Evolutionary conservation across 345 rosid species (phyloP).

Genomic region (Eutrema japonicum): DNA sequence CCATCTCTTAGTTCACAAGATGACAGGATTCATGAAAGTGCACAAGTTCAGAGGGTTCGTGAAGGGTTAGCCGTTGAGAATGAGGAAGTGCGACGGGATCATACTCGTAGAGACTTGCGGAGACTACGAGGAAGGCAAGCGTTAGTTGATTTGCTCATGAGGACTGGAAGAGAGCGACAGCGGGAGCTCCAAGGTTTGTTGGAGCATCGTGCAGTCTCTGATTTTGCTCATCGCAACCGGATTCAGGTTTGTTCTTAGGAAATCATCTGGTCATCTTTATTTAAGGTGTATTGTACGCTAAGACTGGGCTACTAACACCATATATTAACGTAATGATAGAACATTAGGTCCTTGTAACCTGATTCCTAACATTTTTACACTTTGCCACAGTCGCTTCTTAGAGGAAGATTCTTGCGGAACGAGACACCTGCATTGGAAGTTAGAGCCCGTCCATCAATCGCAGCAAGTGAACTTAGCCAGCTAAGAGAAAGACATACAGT

Average conservation of each 20-base stretch:
- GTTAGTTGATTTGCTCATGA: constrained; percentile 18
- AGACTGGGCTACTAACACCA: constrained; percentile 11
- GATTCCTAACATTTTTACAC: not conserved
- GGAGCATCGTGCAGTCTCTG: constrained; percentile 28
- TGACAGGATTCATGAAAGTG: not conserved
- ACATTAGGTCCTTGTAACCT: constrained; percentile 4
- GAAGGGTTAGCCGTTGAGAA: not conserved
- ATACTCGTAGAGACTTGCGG: constrained; percentile 15
- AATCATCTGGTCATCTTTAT: not conserved
- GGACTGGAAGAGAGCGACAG: constrained; percentile 20
- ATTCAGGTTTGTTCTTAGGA: constrained; percentile 12
- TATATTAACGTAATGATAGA: not conserved
- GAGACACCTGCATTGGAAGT: constrained; percentile 22
- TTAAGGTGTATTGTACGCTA: not conserved
- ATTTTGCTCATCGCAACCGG: constrained; percentile 21
- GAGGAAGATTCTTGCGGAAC: constrained; percentile 15
- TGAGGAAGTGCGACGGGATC: constrained; percentile 19
- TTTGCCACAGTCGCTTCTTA: constrained; percentile 11
- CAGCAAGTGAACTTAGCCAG: constrained; percentile 17
- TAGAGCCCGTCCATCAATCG: constrained; percentile 18
- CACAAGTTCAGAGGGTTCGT: constrained; percentile 5
- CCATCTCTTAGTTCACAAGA: constrained; percentile 7
- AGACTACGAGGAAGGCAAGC: constrained; percentile 21
- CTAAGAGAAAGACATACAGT: constrained; percentile 20
- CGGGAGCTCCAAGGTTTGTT: constrained; percentile 19